Evolutionary conservation across 441 rosid genomes (phyloP), one percentile per base, ranked within the genome.

Genomic region (Corymbia citriodora): DNA sequence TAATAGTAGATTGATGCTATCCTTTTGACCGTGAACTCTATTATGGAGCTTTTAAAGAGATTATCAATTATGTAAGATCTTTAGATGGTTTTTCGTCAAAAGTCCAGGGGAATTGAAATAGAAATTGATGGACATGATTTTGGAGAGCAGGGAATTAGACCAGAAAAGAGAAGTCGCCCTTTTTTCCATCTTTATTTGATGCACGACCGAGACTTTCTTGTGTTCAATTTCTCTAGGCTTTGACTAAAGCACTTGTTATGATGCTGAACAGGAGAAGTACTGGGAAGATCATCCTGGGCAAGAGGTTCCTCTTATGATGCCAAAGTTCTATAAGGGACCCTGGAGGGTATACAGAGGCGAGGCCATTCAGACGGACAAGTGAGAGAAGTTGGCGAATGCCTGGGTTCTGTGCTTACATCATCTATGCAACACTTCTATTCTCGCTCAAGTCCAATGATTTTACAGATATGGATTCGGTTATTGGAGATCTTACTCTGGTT

Each of bases 201-300:
- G 63, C 23, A 54, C 3, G 16, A 29, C 13, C 1, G 16, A 17
- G 72, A 55, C 33, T 48, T 29, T 33, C 49, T 55, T 36, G 61
- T 52, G 11, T 63, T 53, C 5, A 2, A 68, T 13, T 53, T 52
- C 87, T 52, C 25, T 17, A 15, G 36, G 83, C 48, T 49, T 25
- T 54, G 87, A 40, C 88, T 92, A 70, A 88, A 88, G 87, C 55
- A 21, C 91, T 88, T 90, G 72, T 90, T 89, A 63, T 89, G 61
- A 50, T 94, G 19, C 88, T 93, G 88, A 59, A 92, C 96, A 97
- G 98, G 99, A 96, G 93, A 96, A 94, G 83, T 96, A 95, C 93
- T 97, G 98, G 99, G 98, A 97, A 94, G 99, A 95, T 86, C 98
- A 96, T 55, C 99, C 99, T 15, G 98, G 99, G 12, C 93, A 97